A percentile compares a stretch with the other conserved stretches of the same genome.
Conservation (phyloP, 148 eudicot genomes). For the Cornus suecica region DNA sequence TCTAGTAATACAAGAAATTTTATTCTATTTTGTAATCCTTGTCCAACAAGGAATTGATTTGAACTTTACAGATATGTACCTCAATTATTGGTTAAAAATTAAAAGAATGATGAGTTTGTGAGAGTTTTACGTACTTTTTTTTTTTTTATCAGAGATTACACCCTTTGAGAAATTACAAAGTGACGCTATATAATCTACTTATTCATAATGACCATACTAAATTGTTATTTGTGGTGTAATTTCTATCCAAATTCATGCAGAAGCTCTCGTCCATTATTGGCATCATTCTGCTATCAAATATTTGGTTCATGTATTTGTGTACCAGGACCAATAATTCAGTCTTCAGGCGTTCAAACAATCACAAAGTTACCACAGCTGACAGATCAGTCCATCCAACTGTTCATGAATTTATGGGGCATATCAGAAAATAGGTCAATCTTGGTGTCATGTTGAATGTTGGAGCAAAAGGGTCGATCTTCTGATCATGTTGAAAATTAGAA, state of each 20-base stretch:
- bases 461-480: too few species aligned
- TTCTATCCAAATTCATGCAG: not conserved
- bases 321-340: not conserved
- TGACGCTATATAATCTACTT: not conserved
- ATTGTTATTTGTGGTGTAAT: not conserved
- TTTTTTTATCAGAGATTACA: too few species aligned
- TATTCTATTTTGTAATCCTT: too few species aligned
- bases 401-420: not conserved
- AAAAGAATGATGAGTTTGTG: too few species aligned
- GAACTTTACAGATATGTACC: too few species aligned
- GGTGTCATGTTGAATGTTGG: too few species aligned
- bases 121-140: too few species aligned
- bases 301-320: not conserved
- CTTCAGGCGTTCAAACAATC: not conserved
- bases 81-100: too few species aligned
- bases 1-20: not conserved
- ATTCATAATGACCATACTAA: not conserved
- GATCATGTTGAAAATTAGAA: not conserved
- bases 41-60: too few species aligned
- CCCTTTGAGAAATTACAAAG: not conserved
- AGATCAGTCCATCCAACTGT: not conserved
- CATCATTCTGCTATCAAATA: not conserved
- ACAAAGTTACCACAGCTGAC: too few species aligned
- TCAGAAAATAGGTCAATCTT: not conserved
- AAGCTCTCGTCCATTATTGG: not conserved